Conservation (phyloP, 2,329 filamentous ascomycete species). For the Aschersonia sp. region DNA sequence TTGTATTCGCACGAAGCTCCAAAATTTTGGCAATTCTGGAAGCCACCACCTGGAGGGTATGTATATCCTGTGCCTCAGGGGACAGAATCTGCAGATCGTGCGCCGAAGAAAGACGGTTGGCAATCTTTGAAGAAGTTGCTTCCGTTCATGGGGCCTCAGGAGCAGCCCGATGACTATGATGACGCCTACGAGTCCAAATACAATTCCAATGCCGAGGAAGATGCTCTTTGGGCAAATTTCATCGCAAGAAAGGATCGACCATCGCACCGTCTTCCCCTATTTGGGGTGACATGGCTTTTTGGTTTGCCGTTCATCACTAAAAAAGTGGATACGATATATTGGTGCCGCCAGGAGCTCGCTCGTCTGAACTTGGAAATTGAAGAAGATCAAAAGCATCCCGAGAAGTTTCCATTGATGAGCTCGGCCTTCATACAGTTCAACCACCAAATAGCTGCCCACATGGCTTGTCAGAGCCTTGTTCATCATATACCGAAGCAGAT, state of each 20-base stretch:
- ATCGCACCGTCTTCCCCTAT: slow-evolving; percentile 60
- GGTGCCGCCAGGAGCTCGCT: slow-evolving; percentile 76
- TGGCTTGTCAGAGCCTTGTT: slow-evolving; percentile 87
- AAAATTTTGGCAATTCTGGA: slow-evolving; percentile 51
- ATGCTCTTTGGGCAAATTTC: slow-evolving; percentile 70
- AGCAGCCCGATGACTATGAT: slow-evolving; percentile 41
- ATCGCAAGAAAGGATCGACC: slow-evolving; percentile 70
- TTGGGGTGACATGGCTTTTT: slow-evolving; percentile 56
- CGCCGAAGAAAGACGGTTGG: slow-evolving; percentile 31
- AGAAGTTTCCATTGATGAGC: slow-evolving; percentile 83
- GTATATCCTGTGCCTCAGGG: slow-evolving; percentile 47
- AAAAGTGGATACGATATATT: slow-evolving; percentile 91
- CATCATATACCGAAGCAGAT: slow-evolving; percentile 90
- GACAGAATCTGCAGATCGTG: slow-evolving; percentile 17
- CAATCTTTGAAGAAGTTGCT: slow-evolving; percentile 33
- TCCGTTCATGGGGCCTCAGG: slow-evolving; percentile 31
- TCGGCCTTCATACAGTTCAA: slow-evolving; percentile 99
- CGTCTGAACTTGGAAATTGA: slow-evolving; percentile 87
- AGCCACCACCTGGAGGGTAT: slow-evolving; percentile 45
- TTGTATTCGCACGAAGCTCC: slow-evolving; percentile 30
- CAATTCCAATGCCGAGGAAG: slow-evolving; percentile 40
- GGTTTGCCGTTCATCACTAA: slow-evolving; percentile 66
- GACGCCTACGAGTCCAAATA: slow-evolving; percentile 47
- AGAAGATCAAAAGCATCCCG: slow-evolving; percentile 70
- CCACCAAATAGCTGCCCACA: slow-evolving; percentile 90